Evolutionary conservation across 2,329 filamentous ascomycete genomes (phyloP), one percentile per base, ranked within the genome.

Genomic region (Phyllachora maydis): DNA sequence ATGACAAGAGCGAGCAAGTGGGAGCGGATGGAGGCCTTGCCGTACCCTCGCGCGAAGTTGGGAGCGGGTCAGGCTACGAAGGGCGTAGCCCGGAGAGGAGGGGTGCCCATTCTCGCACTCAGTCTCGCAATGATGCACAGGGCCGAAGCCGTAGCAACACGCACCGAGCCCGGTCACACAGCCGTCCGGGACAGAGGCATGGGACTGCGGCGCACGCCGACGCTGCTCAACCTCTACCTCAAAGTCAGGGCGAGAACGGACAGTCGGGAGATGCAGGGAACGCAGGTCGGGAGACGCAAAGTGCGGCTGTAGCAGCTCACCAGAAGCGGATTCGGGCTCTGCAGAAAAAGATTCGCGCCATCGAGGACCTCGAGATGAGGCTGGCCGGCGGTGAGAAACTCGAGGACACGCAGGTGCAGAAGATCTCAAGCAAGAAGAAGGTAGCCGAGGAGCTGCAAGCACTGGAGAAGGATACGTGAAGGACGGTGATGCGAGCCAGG

Each of bases 401-500:
- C 30, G 88, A 98, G 54, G 85, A 93, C 42, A 98, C 88, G 16
- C 88, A 98, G 54, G 70, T 98, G 50, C 90, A 92, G 62, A 98
- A 98, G 65, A 98, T 98, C 38, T 65, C 68, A 26, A 95, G 82
- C 12, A 91, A 95, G 55, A 57, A 70, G 23, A 52, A 64, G 10
- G 85, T 98, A 28, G 59, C 83, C 31, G 79, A 75, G 50, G 88
- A 98, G 52, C 54, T 98, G 29, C 65, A 75, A 22, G 53, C 47
- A 6, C 44, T 83, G 25, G 54, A 48, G 36, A 50, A 42, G 34
- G 46, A 50, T n/a, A n/a, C n/a, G n/a, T n/a, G n/a, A n/a, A n/a
- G n/a, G n/a, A n/a, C n/a, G n/a, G n/a, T n/a, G n/a, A n/a, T n/a
- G n/a, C n/a, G n/a, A n/a, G n/a, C n/a, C n/a, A n/a, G n/a, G n/a